A percentile compares a stretch with the other conserved stretches of the same genome.
Evolutionary conservation across 225 moss, liverwort and hornwort genomes (phyloP).

Genomic region (Climacium dendroides): DNA sequence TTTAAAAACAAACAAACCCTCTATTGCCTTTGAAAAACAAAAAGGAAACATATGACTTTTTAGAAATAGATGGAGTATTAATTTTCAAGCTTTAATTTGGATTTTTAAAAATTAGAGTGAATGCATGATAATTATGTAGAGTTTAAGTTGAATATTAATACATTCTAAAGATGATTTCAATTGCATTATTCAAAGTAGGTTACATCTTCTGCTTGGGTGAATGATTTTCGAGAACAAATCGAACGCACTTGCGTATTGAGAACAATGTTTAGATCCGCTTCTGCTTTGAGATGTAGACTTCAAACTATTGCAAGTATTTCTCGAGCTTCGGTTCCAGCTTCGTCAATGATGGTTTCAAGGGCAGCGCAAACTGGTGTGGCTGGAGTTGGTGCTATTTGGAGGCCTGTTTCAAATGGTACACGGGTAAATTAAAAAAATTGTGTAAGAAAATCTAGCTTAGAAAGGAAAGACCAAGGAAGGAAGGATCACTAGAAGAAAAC

Average conservation of each 20-base stretch:
- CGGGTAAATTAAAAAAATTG: slow-evolving; percentile 13
- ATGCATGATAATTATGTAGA: too few species aligned
- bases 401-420: slow-evolving; percentile 63
- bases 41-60: too few species aligned
- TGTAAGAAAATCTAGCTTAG: background rate
- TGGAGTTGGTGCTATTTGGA: slow-evolving; percentile 62
- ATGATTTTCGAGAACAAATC: slow-evolving; percentile 74
- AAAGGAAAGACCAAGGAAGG: background rate
- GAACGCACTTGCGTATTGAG: slow-evolving; percentile 57
- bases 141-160: too few species aligned
- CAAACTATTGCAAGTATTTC: slow-evolving; percentile 62
- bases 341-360: slow-evolving; percentile 44
- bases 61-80: too few species aligned
- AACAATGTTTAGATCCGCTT: slow-evolving; percentile 65
- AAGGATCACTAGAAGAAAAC: background rate
- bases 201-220: slow-evolving; percentile 74
- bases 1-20: too few species aligned
- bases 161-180: background rate
- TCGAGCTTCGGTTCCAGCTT: slow-evolving; percentile 5
- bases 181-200: slow-evolving; percentile 17
- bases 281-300: slow-evolving; percentile 53
- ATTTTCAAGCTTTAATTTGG: too few species aligned
- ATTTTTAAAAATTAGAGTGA: too few species aligned
- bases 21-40: too few species aligned
- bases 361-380: slow-evolving; percentile 54